phyloP scores from a whole-genome alignment of 2,329 filamentous ascomycete species.

The Cadophora sp. region DNA sequence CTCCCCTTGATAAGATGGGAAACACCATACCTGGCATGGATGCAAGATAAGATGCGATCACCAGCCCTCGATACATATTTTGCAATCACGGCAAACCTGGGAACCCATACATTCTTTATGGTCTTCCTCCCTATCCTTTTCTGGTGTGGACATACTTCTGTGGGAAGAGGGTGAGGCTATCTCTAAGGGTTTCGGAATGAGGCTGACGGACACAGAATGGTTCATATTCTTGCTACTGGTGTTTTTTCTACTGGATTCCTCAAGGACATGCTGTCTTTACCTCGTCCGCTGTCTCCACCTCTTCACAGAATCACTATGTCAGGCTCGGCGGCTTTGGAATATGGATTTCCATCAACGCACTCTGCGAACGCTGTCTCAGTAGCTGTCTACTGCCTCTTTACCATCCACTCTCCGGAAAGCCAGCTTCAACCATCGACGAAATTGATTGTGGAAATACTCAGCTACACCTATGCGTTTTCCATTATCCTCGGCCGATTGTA shows the following conservation, averaged over 20 bases:
- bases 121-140: constrained; percentile 91
- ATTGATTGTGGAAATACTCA: constrained; percentile 68
- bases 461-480: constrained; percentile 86
- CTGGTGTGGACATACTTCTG: constrained; percentile 88
- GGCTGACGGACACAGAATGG: constrained; percentile 55
- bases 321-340: constrained; percentile 91
- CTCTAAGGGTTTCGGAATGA: constrained; percentile 32
- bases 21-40: constrained; percentile 88
- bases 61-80: constrained; percentile 95
- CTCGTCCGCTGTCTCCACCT: constrained; percentile 88
- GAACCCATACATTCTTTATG: constrained; percentile 99
- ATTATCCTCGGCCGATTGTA: constrained; percentile 93
- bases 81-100: constrained; percentile 92
- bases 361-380: constrained; percentile 97
- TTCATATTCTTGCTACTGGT: constrained; percentile 78
- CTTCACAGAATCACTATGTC: constrained; percentile 97
- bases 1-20: constrained; percentile 93
- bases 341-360: constrained; percentile 96
- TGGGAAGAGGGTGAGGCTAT: constrained; percentile 83
- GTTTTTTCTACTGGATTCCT: constrained; percentile 91
- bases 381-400: constrained; percentile 80
- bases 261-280: constrained; percentile 93
- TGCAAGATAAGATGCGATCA: constrained; percentile 82
- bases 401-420: constrained; percentile 71
- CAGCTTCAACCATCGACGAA: constrained; percentile 65